These are phyloP conservation scores for Penicillium sp. DNA, from an alignment of 2,329 filamentous ascomycete genomes.

Conservation along the genomic window DNA sequence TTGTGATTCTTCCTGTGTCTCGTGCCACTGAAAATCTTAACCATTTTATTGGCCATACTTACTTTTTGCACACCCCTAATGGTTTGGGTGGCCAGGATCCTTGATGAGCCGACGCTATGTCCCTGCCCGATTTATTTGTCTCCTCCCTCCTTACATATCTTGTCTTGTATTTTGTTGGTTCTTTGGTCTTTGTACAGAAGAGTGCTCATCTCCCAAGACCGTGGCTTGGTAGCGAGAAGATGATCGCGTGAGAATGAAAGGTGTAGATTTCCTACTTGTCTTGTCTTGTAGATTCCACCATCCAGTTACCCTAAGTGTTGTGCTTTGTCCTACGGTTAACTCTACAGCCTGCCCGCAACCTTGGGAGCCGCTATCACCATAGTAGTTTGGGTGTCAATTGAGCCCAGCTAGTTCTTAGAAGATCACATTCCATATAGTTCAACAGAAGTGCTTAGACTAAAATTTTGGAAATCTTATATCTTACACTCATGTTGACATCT, in stretches of 20 bases:
- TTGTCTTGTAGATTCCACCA: background rate
- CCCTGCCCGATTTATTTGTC: conserved; percentile 7
- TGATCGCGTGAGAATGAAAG: conserved; percentile 13
- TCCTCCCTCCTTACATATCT: background rate
- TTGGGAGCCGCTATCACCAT: background rate
- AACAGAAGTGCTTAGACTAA: background rate
- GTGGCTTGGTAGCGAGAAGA: background rate
- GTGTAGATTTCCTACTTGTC: conserved; percentile 11
- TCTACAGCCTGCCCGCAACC: background rate
- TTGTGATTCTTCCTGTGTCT: conserved; percentile 13
- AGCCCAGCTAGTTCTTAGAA: background rate
- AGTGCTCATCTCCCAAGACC: background rate
- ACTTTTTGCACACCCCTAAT: conserved; percentile 17
- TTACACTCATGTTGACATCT: background rate
- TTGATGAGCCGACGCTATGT: conserved; percentile 16
- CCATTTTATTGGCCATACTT: conserved; percentile 17
- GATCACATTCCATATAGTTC: too few species aligned
- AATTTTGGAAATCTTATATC: background rate
- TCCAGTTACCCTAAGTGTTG: background rate
- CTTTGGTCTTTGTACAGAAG: conserved; percentile 18
- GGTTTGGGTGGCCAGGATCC: conserved; percentile 17
- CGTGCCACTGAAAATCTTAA: conserved; percentile 14
- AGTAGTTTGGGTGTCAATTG: background rate
- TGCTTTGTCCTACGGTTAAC: background rate
- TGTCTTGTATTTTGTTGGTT: conserved; percentile 3